phyloP scores from a whole-genome alignment of 768 basidiomycete genomes.

The Termitomyces sp. region DNA sequence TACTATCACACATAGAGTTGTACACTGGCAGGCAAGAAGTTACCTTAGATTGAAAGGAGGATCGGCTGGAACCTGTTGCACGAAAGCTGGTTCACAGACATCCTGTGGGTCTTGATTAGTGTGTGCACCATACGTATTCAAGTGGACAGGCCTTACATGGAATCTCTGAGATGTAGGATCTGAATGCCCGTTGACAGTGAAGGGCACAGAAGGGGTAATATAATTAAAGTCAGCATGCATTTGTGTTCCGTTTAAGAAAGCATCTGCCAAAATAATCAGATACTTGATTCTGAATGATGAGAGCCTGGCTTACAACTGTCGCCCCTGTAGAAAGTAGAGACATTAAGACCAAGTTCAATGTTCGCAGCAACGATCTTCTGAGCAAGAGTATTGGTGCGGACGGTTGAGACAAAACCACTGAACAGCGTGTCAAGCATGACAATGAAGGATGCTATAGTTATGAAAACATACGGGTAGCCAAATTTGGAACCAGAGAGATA shows the following conservation, averaged over 20 bases:
- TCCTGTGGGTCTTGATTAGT: conserved; percentile 27
- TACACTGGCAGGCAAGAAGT: not conserved
- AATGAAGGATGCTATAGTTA: not conserved
- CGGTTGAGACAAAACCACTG: conserved; percentile 58
- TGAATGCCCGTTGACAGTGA: conserved; percentile 40
- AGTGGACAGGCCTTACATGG: conserved; percentile 36
- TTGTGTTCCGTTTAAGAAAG: conserved; percentile 45
- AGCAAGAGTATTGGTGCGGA: conserved; percentile 55
- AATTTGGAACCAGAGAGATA: conserved; percentile 51
- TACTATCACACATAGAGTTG: not conserved
- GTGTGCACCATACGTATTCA: not conserved
- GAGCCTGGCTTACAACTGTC: conserved; percentile 45
- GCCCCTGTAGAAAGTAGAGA: conserved; percentile 44
- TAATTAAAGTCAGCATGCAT: conserved; percentile 42
- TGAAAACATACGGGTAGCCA: conserved; percentile 46
- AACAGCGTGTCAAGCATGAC: not conserved
- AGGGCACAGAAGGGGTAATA: conserved; percentile 38
- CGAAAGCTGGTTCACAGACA: conserved; percentile 39
- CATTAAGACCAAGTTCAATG: conserved; percentile 42
- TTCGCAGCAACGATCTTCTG: conserved; percentile 55
- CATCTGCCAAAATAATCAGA: conserved; percentile 29
- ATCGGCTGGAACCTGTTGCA: conserved; percentile 36
- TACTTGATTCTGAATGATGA: not conserved
- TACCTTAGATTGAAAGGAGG: conserved; percentile 50
- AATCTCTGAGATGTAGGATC: conserved; percentile 50